Evolutionary conservation across 2,329 filamentous ascomycete genomes (phyloP), one percentile per base, ranked within the genome.

Genomic region (Hymenotorrendiella dingleyae): DNA sequence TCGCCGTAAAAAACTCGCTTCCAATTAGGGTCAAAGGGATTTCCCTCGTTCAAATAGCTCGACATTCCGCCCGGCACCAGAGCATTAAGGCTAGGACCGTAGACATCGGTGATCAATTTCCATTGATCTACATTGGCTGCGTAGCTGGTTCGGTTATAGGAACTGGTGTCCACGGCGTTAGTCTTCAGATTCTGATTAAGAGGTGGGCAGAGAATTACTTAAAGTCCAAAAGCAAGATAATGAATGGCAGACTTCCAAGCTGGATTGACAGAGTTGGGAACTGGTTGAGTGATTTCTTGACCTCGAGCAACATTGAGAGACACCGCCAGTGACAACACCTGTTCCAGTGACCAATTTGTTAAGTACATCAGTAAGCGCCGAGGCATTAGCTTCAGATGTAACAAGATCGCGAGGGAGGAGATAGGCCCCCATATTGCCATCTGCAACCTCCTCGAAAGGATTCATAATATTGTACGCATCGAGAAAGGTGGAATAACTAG

Each of bases 31-130:
- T 72, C 62, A 24, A 59, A 58, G 37, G 70, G 68, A 54, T 74
- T 66, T 2, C 67, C 72, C 59, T 78, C 74, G 51, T 74, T 76
- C 63, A 72, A 62, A 54, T 74, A 74, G n/a, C n/a, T n/a, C 1
- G 65, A 59, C 2, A 67, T 69, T 7, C 63, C 60, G 1, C 62
- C 64, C 0, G 69, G 67, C 1, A 68, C 68, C 5, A 67, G 58
- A 2, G 51, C 58, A 47, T 64, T 60, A 11, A 68, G 52, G 36
- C 55, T 54, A 16, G 59, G 58, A 38, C 60, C 52, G 39, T 59
- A 53, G 16, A 54, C 52, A 32, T 62, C 41, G n/a, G 64, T 65
- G 24, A 66, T 52, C 19, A 53, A 50, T 39, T 57, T 53, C 22
- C 63, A 48, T 2, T 43, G 19, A 40, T 46, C 57, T 39, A 60